These are phyloP conservation scores for Irpex sp. DNA, from an alignment of 1,284 basidiomycete species.

Conservation along the genomic window DNA sequence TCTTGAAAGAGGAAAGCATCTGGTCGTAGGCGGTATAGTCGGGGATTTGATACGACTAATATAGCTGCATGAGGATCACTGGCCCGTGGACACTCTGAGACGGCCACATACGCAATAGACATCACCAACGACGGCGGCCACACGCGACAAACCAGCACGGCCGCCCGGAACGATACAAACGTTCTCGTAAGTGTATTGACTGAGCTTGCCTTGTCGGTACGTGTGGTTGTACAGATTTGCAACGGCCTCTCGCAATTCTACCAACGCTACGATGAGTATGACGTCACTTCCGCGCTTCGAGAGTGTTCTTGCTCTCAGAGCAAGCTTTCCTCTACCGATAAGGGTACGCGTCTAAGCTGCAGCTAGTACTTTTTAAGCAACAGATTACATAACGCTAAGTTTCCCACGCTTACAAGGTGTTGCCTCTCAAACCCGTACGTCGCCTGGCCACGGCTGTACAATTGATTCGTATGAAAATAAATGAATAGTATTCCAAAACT, in stretches of 20 bases:
- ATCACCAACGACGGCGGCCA: constrained; percentile 7
- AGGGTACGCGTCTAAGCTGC: too few relatives aligned
- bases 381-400: too few relatives aligned
- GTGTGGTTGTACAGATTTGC: constrained; percentile 86
- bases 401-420: too few relatives aligned
- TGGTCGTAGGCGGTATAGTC: constrained; percentile 89
- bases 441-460: too few relatives aligned
- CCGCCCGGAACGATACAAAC: constrained; percentile 92
- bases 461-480: too few relatives aligned
- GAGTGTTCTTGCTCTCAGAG: constrained; percentile 1
- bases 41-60: constrained; percentile 18
- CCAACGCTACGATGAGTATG: constrained; percentile 5
- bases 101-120: background rate
- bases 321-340: too few relatives aligned
- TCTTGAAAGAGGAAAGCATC: constrained; percentile 83
- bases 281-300: constrained; percentile 1
- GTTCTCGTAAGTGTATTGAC: constrained; percentile 88
- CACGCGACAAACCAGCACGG: constrained; percentile 21
- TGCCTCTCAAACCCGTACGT: too few relatives aligned
- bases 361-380: too few relatives aligned
- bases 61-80: background rate
- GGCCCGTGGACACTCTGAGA: background rate
- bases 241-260: constrained; percentile 64
- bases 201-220: constrained; percentile 76
- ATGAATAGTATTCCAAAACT: too few relatives aligned